These are phyloP conservation scores for Metschnikowia cubensis DNA, from an alignment of 805 yeast genomes.

Conservation along the genomic window DNA sequence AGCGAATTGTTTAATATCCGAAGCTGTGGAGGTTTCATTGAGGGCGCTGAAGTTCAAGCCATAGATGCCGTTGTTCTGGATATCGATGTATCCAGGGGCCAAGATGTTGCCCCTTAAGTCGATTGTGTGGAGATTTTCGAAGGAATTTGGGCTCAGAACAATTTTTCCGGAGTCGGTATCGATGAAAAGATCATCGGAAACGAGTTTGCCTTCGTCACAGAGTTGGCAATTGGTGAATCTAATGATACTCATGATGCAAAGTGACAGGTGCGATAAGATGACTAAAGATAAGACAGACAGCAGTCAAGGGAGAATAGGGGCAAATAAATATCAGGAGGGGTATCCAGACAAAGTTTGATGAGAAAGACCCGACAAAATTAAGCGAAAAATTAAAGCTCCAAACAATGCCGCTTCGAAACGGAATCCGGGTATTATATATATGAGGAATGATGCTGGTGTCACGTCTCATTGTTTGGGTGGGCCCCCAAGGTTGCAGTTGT, in stretches of 20 bases:
- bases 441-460: background rate
- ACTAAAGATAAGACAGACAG: background rate
- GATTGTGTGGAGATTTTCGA: slow-evolving; percentile 21
- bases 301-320: too few relatives aligned
- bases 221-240: slow-evolving; percentile 41
- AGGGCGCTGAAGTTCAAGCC: slow-evolving; percentile 50
- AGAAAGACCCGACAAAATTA: background rate
- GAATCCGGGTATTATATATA: background rate
- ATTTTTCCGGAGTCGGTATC: slow-evolving; percentile 42
- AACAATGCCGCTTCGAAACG: background rate
- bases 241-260: slow-evolving; percentile 14
- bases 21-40: slow-evolving; percentile 25
- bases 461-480: background rate
- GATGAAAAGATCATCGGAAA: slow-evolving; percentile 39
- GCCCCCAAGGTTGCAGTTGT: slow-evolving; percentile 9
- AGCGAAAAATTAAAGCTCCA: too few relatives aligned
- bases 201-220: slow-evolving; percentile 39
- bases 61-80: slow-evolving; percentile 55
- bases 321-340: background rate
- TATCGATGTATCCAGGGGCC: slow-evolving; percentile 55
- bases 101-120: slow-evolving; percentile 47
- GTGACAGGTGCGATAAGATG: background rate
- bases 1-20: slow-evolving; percentile 30
- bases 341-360: background rate
- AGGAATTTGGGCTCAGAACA: slow-evolving; percentile 21